Evolutionary conservation across 768 basidiomycete genomes (phyloP), one percentile per base, ranked within the genome.

Genomic region (Boletus reticuloceps): DNA sequence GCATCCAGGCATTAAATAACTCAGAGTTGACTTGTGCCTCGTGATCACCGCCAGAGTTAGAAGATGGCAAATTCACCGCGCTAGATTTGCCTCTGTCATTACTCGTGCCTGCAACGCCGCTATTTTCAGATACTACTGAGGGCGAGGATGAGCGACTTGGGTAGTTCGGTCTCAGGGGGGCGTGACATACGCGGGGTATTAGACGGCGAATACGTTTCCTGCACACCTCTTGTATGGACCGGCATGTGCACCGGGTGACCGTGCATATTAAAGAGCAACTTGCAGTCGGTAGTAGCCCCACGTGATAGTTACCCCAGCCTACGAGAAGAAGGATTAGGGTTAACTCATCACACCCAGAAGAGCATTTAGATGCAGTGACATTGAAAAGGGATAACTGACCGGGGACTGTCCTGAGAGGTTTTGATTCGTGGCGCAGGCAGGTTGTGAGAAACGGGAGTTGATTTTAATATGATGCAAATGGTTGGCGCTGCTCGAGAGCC

Each of bases 1-100:
- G 56, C 55, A 40, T 66, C 69, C 69, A 71, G 8, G 46, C 51
- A 19, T 36, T 53, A 12, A 71, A 31, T 5, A 72, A 34, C 14
- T 65, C 58, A 1, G 69, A 58, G 4, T 58, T 50, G 40, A 40
- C 10, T 37, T 53, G 48, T 14, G 58, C 12, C 6, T 69, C 58
- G 2, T 51, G 52, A 10, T 59, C 53, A 5, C 56, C 44, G 1
- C 37, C 17, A 17, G 58, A 17, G 19, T 27, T 31, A 3, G 58
- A 19, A 40, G 57, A 3, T n/a, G 42, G 56, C 7, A 14, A n/a
- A 38, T 45, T 47, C 8, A 10, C 39, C 7, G 12, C 19, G 32
- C 22, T 52, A 14, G 37, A 55, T 46, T 49, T 54, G 32, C 50
- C 59, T 29, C 42, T 52, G 32, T 3, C 39, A 16, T 4, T 38